phyloP scores from a whole-genome alignment of 164 flowering plant genomes.

The Kingdonia uniflora region DNA sequence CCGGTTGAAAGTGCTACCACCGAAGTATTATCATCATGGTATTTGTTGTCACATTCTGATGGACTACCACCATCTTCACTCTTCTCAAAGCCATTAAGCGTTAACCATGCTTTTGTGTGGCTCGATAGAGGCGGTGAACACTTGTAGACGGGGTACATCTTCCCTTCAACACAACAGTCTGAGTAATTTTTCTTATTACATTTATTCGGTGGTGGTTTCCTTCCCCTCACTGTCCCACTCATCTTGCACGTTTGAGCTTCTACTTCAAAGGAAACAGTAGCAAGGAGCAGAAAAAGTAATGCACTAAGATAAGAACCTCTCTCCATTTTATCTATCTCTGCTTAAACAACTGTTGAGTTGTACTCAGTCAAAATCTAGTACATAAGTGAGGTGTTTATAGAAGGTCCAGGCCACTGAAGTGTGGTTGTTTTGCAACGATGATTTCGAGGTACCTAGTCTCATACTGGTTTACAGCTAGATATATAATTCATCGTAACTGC shows the following conservation, averaged over 20 bases:
- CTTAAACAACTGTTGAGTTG: no score
- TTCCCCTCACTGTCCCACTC: constrained; percentile 4
- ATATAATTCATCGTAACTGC: no score
- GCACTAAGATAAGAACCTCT: background rate
- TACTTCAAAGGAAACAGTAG: background rate
- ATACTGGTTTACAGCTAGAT: no score
- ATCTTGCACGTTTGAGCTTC: constrained; percentile 8
- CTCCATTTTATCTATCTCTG: background rate
- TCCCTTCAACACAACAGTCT: background rate
- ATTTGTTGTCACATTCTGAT: background rate
- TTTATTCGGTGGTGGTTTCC: background rate
- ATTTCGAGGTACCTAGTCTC: no score
- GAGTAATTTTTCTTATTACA: background rate
- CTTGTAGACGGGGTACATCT: constrained; percentile 2
- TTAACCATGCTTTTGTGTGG: background rate
- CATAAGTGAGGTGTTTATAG: no score
- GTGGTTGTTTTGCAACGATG: no score
- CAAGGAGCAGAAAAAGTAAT: constrained; percentile 1
- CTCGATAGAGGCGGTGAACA: constrained; percentile 3
- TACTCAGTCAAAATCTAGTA: no score
- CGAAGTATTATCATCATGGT: constrained; percentile 4
- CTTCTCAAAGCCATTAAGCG: background rate
- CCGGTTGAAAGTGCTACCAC: constrained; percentile 7
- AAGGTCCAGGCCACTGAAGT: no score
- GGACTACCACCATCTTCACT: background rate